phyloP scores from a whole-genome alignment of 1,139 yeast species.

The Blastobotrys malaysiensis region DNA sequence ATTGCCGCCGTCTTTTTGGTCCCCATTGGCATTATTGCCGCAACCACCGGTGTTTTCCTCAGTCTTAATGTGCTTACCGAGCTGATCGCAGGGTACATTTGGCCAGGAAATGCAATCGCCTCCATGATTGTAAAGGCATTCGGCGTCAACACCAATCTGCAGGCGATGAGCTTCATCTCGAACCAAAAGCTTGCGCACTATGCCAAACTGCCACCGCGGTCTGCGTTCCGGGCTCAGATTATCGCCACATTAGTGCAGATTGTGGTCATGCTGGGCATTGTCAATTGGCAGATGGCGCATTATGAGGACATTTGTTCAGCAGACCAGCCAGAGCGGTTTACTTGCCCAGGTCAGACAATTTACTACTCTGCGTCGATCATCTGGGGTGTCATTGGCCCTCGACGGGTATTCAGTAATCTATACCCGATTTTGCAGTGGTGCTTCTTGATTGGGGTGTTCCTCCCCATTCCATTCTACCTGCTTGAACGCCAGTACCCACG shows the following conservation, averaged over 20 bases:
- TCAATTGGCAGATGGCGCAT: slow-evolving; percentile 47
- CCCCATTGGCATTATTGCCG: slow-evolving; percentile 42
- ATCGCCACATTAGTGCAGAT: slow-evolving; percentile 34
- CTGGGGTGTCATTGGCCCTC: slow-evolving; percentile 63
- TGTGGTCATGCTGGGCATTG: slow-evolving; percentile 46
- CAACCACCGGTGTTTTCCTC: slow-evolving; percentile 48
- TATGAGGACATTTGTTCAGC: slow-evolving; percentile 44
- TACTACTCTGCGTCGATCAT: slow-evolving; percentile 48
- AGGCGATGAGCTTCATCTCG: slow-evolving; percentile 51
- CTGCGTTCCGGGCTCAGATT: slow-evolving; percentile 53
- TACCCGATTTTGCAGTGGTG: slow-evolving; percentile 45
- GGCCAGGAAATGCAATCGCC: slow-evolving; percentile 58
- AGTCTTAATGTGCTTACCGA: slow-evolving; percentile 52
- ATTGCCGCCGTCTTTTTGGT: slow-evolving; percentile 37
- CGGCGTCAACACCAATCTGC: slow-evolving; percentile 56
- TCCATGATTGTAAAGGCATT: slow-evolving; percentile 50
- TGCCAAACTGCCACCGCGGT: slow-evolving; percentile 54
- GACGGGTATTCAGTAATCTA: slow-evolving; percentile 43
- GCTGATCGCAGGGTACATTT: slow-evolving; percentile 54
- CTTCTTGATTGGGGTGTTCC: slow-evolving; percentile 48
- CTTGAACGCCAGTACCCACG: slow-evolving; percentile 39
- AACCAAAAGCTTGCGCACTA: slow-evolving; percentile 58
- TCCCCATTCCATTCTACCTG: slow-evolving; percentile 42
- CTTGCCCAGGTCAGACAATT: slow-evolving; percentile 38
- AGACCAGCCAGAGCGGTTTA: slow-evolving; percentile 32